Base-by-base conservation (phyloP, 192 early-diverging fungal genomes). In the Tieghemiomyces parasiticus region DNA sequence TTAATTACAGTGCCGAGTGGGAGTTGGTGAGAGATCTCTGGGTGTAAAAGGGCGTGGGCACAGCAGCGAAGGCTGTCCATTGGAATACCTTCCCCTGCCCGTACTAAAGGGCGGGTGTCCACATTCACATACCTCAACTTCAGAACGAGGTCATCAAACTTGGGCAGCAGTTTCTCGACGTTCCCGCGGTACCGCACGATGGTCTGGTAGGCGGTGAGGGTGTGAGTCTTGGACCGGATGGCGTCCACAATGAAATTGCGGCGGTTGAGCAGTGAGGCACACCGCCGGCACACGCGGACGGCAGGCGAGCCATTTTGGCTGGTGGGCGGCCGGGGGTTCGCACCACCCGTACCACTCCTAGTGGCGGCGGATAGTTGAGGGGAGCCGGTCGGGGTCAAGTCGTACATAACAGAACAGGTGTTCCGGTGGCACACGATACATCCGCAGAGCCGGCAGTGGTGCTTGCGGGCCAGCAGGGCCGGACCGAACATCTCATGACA, bases 51-150 rank as follows among this genome's bases (percentile, higher is more conserved):
- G n/a, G n/a, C n/a, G n/a, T n/a, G n/a, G n/a, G n/a, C n/a, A n/a
- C n/a, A n/a, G n/a, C n/a, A n/a, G n/a, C n/a, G n/a, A n/a, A n/a
- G n/a, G n/a, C n/a, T n/a, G n/a, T n/a, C n/a, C n/a, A n/a, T n/a
- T n/a, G n/a, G n/a, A n/a, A n/a, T n/a, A n/a, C n/a, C n/a, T n/a
- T n/a, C n/a, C n/a, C n/a, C n/a, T n/a, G n/a, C n/a, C n/a, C n/a
- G n/a, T n/a, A n/a, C n/a, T n/a, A n/a, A n/a, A n/a, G n/a, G n/a
- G n/a, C n/a, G n/a, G n/a, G n/a, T n/a, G n/a, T n/a, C n/a, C n/a
- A n/a, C n/a, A n/a, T n/a, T n/a, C n/a, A n/a, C n/a, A n/a, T n/a
- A 79, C 79, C 76, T 75, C 38, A 82, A 56, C 45, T 73, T 67
- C 14, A 71, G 33, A 1, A 82, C 65, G 73, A 77, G 75, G 32